phyloP scores from a whole-genome alignment of 306 rosid genomes.

The Vigna radiata region DNA sequence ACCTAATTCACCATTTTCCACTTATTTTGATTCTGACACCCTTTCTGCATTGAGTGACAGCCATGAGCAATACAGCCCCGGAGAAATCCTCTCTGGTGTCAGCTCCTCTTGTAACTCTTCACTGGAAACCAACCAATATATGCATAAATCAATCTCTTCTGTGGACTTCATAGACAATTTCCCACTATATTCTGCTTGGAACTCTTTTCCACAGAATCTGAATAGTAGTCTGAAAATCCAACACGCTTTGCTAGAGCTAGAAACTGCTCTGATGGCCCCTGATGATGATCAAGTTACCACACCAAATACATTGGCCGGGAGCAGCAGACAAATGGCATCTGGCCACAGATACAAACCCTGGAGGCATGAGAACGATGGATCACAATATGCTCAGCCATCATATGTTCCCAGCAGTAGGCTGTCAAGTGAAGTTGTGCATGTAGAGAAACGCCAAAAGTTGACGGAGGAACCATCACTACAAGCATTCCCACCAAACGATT shows the following conservation, averaged over 20 bases:
- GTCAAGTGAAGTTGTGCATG: conserved; percentile 49
- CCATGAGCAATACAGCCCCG: conserved; percentile 69
- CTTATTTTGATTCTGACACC: conserved; percentile 69
- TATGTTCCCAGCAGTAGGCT: conserved; percentile 50
- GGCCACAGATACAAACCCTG: conserved; percentile 57
- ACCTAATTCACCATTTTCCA: conserved; percentile 65
- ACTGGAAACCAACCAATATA: conserved; percentile 57
- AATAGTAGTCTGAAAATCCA: conserved; percentile 53
- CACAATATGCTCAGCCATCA: conserved; percentile 54
- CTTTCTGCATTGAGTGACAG: conserved; percentile 62
- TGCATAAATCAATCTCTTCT: conserved; percentile 50
- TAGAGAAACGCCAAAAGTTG: conserved; percentile 67
- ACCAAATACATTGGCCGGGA: conserved; percentile 51
- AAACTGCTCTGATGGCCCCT: conserved; percentile 87
- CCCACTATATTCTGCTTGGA: conserved; percentile 51
- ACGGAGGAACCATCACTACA: conserved; percentile 60
- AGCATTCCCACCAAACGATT: conserved; percentile 54
- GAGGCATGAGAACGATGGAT: conserved; percentile 55
- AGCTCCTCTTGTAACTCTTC: conserved; percentile 64
- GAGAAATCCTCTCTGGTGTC: conserved; percentile 65
- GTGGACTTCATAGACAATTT: conserved; percentile 48
- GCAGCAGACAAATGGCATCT: conserved; percentile 43
- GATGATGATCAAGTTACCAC: conserved; percentile 60
- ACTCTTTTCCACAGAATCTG: conserved; percentile 52
- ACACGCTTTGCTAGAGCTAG: conserved; percentile 68